phyloP scores from a whole-genome alignment of 1,284 basidiomycete genomes.

The Boletellus sp. region DNA sequence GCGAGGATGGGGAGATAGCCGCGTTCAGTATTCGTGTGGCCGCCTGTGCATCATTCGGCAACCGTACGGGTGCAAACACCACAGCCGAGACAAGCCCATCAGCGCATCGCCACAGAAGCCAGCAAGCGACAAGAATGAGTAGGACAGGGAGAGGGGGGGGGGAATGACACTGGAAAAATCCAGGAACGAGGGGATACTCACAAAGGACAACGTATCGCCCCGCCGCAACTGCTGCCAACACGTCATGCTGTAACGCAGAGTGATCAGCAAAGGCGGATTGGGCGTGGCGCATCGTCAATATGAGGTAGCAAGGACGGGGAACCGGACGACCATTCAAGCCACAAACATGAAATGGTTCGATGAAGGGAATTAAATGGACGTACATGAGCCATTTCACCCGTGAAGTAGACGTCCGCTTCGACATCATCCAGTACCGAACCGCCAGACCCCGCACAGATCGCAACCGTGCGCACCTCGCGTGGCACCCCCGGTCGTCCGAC shows the following conservation, averaged over 20 bases:
- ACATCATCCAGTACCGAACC: constrained; percentile 68
- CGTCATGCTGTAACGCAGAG: constrained; percentile 61
- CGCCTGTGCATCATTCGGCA: constrained; percentile 40
- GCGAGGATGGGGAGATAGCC: constrained; percentile 76
- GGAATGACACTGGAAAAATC: neutral
- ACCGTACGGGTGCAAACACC: constrained; percentile 5
- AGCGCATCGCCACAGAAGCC: constrained; percentile 2
- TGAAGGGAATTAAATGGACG: constrained; percentile 29
- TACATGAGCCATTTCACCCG: constrained; percentile 91
- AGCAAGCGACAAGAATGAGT: too few species aligned
- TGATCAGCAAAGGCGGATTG: constrained; percentile 9
- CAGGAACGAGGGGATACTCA: constrained; percentile 34
- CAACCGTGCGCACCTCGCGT: constrained; percentile 51
- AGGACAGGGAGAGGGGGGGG: neutral
- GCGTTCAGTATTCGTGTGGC: constrained; percentile 87
- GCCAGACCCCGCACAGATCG: constrained; percentile 85
- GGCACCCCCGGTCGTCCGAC: constrained; percentile 53
- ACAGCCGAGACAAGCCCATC: constrained; percentile 19
- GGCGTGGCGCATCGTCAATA: neutral
- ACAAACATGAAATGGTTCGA: neutral
- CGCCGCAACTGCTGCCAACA: constrained; percentile 70
- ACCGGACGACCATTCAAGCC: neutral
- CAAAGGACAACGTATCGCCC: constrained; percentile 80
- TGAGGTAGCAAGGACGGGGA: constrained; percentile 14
- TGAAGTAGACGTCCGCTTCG: constrained; percentile 80